These are phyloP conservation scores for Flaveria ramosissima DNA, from an alignment of 129 eudicot genomes.

Conservation along the genomic window DNA sequence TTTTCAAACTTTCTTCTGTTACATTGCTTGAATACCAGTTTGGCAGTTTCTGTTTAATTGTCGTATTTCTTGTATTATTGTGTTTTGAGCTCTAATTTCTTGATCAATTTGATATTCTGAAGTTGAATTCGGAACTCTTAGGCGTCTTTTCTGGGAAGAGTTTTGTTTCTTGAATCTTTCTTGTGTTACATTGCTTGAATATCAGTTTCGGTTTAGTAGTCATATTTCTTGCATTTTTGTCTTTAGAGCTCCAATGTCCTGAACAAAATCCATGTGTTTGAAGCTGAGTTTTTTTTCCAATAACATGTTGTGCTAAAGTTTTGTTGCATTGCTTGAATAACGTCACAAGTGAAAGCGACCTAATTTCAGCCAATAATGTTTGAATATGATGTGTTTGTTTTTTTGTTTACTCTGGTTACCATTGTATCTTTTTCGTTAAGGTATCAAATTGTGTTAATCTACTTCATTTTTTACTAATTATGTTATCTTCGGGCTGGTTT, in stretches of 20 bases:
- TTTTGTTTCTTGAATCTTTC: constrained; percentile 7
- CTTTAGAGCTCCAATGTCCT: neutral
- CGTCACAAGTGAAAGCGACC: neutral
- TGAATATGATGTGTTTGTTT: neutral
- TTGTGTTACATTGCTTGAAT: constrained; percentile 25
- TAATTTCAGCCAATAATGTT: constrained; percentile 3
- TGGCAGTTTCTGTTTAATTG: too few species aligned
- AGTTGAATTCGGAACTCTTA: neutral
- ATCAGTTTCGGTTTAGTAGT: neutral
- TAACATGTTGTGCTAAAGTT: too few species aligned
- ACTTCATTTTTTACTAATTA: neutral
- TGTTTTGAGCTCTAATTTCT: neutral
- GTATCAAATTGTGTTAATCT: neutral
- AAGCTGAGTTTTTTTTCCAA: neutral
- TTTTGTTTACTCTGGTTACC: neutral
- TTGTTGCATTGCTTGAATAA: too few species aligned
- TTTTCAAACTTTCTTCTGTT: too few species aligned
- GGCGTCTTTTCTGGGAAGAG: neutral
- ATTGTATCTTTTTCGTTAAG: neutral
- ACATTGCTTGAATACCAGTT: too few species aligned
- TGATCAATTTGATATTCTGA: constrained; percentile 12
- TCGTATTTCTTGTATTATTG: too few species aligned
- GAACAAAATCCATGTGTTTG: neutral
- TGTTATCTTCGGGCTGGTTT: neutral
- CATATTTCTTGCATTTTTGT: constrained; percentile 6